Evolutionary conservation across 2,329 filamentous ascomycete species (phyloP), one percentile per base, ranked within the genome.

Genomic region (Microdochium paspali): DNA sequence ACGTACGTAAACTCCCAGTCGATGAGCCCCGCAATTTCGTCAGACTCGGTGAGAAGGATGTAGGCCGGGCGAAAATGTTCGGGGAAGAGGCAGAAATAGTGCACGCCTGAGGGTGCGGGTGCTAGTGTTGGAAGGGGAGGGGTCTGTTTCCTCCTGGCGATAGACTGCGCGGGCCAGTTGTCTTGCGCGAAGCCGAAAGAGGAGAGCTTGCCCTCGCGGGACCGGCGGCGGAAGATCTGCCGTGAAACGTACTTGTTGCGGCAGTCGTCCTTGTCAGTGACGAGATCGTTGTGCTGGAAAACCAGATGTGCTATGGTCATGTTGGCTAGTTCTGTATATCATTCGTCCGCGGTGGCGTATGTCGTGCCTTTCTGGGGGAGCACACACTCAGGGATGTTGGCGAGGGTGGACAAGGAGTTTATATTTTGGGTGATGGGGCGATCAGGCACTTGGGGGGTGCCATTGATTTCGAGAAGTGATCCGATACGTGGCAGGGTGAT

Each of bases 391-490:
- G 53, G 51, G 26, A 54, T 51, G 28, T 50, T 52, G 20, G 55
- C 53, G 23, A 50, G 47, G 24, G 48, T 53, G 30, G 65, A 35
- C 48, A 68, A 57, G 18, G 69, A 61, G 46, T 62, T 71, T 66
- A 74, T 71, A 47, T 69, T 68, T 2, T 62, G 57, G 2, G 65
- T 67, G 3, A 73, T 47, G 2, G 68, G 68, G n/a, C 66, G 56
- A 24, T 55, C 52, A 7, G 42, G 50, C 3, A 67, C 60, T 40
- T 51, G 54, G 54, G 59, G 64, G 2, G 24, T 52, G 7, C 56
- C 54, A 20, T 57, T 49, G 1, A 51, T 39, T 45, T 66, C 52
- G 26, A 51, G 45, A 0, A 73, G 54, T 18, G 61, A 65, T 7
- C 68, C 69, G n/a, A 74, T 71, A 20, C 54, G 54, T 18, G 59